A percentile compares a stretch with the other conserved stretches of the same genome.
phyloP scores from a whole-genome alignment of 2,329 filamentous ascomycete genomes.

The Pseudopyricularia cyperi region DNA sequence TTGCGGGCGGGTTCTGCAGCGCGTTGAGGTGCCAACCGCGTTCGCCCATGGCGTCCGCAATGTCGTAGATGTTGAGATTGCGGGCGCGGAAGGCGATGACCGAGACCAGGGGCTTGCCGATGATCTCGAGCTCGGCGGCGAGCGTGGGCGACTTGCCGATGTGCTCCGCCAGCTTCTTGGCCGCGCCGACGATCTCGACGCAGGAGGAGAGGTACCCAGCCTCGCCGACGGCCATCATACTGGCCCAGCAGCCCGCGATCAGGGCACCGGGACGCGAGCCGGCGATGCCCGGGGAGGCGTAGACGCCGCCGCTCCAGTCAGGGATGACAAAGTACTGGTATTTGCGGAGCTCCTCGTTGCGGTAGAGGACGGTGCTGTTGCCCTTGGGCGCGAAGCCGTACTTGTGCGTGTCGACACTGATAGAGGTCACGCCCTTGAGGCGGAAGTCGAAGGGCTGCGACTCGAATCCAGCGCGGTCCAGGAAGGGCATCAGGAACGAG shows the following conservation, averaged over 20 bases:
- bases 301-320: constrained; percentile 92
- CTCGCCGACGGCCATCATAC: constrained; percentile 78
- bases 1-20: constrained; percentile 78
- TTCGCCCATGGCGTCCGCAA: constrained; percentile 74
- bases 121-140: constrained; percentile 58
- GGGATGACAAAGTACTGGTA: constrained; percentile 96
- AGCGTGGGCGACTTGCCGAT: constrained; percentile 59
- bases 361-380: constrained; percentile 87
- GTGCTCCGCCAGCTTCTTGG: constrained; percentile 68
- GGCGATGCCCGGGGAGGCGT: constrained; percentile 83
- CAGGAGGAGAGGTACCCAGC: constrained; percentile 79
- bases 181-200: constrained; percentile 72
- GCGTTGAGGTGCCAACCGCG: constrained; percentile 95
- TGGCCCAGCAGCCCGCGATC: constrained; percentile 93
- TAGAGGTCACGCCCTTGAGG: constrained; percentile 85
- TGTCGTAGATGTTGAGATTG: constrained; percentile 84
- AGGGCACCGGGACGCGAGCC: constrained; percentile 85
- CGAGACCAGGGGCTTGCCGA: constrained; percentile 77
- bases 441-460: constrained; percentile 85
- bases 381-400: constrained; percentile 98
- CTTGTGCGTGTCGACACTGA: constrained; percentile 96
- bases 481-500: constrained; percentile 85
- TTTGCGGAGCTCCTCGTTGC: constrained; percentile 60
- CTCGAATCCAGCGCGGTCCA: constrained; percentile 88
- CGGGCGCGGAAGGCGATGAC: constrained; percentile 81